Percentiles rank a stretch among this genome's conserved stretches.
Evolutionary conservation across 495 filamentous ascomycete species (phyloP).

Genomic region (Tuber magnatum): DNA sequence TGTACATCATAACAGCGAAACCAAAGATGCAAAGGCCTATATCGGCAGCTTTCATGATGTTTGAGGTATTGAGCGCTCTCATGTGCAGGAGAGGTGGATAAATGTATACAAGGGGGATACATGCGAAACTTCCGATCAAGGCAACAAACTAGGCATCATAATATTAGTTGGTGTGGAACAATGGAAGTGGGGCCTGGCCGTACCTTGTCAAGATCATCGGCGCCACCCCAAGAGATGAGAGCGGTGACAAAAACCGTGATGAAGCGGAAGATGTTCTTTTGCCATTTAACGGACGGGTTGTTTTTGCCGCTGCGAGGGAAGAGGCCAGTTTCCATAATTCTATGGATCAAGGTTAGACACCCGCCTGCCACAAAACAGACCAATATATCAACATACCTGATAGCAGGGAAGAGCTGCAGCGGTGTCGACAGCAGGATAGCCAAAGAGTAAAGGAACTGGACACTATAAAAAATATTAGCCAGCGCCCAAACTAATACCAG

Average conservation of each 20-base stretch:
- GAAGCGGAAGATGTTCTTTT: constrained; percentile 95
- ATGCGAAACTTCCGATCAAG: constrained; percentile 92
- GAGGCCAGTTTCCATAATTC: constrained; percentile 57
- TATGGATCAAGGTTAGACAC: constrained; percentile 31
- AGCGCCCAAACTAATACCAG: background rate
- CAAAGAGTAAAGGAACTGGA: constrained; percentile 90
- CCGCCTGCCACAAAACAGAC: constrained; percentile 57
- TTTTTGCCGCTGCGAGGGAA: constrained; percentile 86
- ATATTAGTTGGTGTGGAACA: background rate
- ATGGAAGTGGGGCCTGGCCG: background rate
- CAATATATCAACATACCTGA: constrained; percentile 43
- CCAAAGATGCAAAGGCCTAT: constrained; percentile 72
- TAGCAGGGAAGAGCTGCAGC: constrained; percentile 92
- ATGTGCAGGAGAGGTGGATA: constrained; percentile 91
- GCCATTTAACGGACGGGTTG: constrained; percentile 94
- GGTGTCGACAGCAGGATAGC: constrained; percentile 92
- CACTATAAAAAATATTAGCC: constrained; percentile 37
- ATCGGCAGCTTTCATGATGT: constrained; percentile 59
- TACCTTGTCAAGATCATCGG: constrained; percentile 79
- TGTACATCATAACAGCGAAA: constrained; percentile 78
- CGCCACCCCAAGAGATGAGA: constrained; percentile 80
- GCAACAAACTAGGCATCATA: constrained; percentile 59
- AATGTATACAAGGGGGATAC: constrained; percentile 93
- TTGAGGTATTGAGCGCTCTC: constrained; percentile 63
- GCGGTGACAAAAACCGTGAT: constrained; percentile 80